Evolutionary conservation across 345 rosid genomes (phyloP).

Genomic region (Salix arbutifolia): DNA sequence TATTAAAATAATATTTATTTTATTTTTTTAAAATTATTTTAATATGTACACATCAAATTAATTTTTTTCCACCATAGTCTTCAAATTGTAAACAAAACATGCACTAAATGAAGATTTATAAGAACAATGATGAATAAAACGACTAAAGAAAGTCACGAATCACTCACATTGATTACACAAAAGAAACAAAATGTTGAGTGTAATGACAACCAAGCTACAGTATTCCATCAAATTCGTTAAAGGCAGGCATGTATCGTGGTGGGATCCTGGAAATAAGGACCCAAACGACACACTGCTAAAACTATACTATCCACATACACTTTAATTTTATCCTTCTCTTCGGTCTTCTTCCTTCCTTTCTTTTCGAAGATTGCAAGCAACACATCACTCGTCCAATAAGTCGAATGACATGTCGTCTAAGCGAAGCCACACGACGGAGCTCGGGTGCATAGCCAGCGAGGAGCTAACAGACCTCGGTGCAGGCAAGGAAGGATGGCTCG

Average conservation of each 20-base stretch:
- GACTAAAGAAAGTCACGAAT: no score
- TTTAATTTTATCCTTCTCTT: neutral
- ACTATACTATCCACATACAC: neutral
- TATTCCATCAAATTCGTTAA: no score
- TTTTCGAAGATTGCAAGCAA: neutral
- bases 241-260: no score
- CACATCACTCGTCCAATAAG: neutral
- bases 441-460: slow-evolving; percentile 81
- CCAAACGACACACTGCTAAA: neutral
- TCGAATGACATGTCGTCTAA: slow-evolving; percentile 20
- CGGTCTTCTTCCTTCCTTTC: neutral
- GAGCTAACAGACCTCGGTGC: slow-evolving; percentile 81
- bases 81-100: neutral
- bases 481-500: slow-evolving; percentile 93
- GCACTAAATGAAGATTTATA: no score
- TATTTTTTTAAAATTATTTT: no score
- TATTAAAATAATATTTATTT: no score
- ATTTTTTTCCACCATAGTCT: neutral
- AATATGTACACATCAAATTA: no score
- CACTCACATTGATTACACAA: no score
- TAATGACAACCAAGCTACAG: no score
- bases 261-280: neutral
- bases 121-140: no score
- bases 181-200: no score
- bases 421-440: slow-evolving; percentile 64